Percentiles rank a stretch among this genome's conserved stretches.
Conservation (phyloP, 2,329 filamentous ascomycete species). For the Fusarium sp. region DNA sequence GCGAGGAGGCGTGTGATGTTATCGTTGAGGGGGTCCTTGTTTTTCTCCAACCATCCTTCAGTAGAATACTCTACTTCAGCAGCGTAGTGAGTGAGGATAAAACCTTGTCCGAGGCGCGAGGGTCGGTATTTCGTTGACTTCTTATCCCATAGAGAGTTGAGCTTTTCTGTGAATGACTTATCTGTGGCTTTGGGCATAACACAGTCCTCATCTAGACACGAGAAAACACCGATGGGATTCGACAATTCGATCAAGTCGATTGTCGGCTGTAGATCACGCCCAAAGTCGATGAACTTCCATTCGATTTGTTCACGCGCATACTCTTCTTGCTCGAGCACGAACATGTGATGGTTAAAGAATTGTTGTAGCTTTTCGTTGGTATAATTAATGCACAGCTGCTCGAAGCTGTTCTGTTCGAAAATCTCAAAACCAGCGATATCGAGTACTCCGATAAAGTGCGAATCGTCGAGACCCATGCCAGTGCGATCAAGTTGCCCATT, state of each 20-base stretch:
- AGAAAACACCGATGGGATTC: constrained; percentile 98
- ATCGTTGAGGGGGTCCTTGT: constrained; percentile 98
- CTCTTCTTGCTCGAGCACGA: constrained; percentile 97
- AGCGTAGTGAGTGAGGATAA: constrained; percentile 96
- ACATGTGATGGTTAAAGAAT: constrained; percentile 99
- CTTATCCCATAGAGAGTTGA: constrained; percentile 96
- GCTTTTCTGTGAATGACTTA: constrained; percentile 95
- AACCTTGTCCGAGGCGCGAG: constrained; percentile 88
- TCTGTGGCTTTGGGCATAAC: constrained; percentile 99
- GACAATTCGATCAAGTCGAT: constrained; percentile 96
- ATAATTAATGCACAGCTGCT: constrained; percentile 99
- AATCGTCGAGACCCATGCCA: constrained; percentile 85
- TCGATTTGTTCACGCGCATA: constrained; percentile 98
- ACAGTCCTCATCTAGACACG: constrained; percentile 95
- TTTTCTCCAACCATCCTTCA: constrained; percentile 96
- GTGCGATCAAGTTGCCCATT: constrained; percentile 92
- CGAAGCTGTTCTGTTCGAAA: constrained; percentile 97
- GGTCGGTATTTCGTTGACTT: constrained; percentile 94
- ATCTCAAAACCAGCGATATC: constrained; percentile 99
- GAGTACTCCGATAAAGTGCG: constrained; percentile 95
- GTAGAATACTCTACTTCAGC: constrained; percentile 98
- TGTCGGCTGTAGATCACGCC: constrained; percentile 94
- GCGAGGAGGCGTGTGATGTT: constrained; percentile 92
- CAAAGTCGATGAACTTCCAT: constrained; percentile 99
- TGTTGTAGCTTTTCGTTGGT: constrained; percentile 99